Base-by-base conservation (phyloP, 108 stramenopile genomes). In the Schizochytrium sp. region DNA sequence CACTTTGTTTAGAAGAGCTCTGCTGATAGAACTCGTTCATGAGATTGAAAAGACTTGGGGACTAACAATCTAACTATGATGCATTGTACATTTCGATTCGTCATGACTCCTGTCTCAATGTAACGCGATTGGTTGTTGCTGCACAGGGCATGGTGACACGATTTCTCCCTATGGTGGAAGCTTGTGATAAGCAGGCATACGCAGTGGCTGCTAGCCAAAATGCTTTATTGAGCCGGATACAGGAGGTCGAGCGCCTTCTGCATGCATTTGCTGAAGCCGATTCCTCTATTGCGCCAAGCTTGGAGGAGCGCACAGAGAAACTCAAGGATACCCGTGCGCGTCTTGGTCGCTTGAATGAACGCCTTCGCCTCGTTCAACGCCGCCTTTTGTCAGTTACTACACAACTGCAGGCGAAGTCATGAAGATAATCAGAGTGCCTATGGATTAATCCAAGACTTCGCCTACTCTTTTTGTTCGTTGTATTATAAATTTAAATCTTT, bases 121-220 rank as follows among this genome's bases (percentile, higher is more conserved):
- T 72, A 15, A 41, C 15, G 19, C 40, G 44, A 72, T 15, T 41
- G 1, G 72, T 41, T 38, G 28, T 13, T 15, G 19, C 44, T 72
- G 72, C 72, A 28, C 59, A 69, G 64, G 76, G 76, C 47, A 83
- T 83, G 47, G 76, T 83, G 47, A 83, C 49, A 40, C 47, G 55
- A 10, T 83, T 83, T 55, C 53, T 83, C 10, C 76, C 76, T 10
- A 55, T 83, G 50, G 76, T 83, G 4, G 53, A 83, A 40, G 53
- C 53, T 13, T 83, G 76, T 28, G 76, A 83, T 40, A 55, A 49
- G 10, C 76, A 83, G 47, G 76, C 76, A 38, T 55, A 55, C 47
- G 47, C 76, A 5, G 76, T 83, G 1, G 5, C 76, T 8, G 76
- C 76, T 5, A 83, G 76, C 76, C 76, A 83, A 53, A 4, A 83